Base-by-base conservation (phyloP, 306 rosid genomes). In the Fragaria vesca region DNA sequence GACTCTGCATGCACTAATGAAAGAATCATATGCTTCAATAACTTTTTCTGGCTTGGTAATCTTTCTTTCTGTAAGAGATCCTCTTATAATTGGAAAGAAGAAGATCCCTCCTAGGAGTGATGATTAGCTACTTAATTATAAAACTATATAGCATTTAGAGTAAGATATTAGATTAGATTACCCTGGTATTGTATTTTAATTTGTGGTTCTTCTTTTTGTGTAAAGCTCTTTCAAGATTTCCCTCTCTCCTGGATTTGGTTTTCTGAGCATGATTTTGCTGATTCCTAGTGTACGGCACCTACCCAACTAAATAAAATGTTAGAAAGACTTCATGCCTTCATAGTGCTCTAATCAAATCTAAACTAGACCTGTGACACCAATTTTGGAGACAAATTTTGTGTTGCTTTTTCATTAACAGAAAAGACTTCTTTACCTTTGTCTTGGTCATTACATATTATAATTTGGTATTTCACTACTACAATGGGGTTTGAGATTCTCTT, bases 281-380 rank as follows among this genome's bases (percentile, higher is more conserved):
- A 85, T 86, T 88, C 89, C 52, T n/a, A 81, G 12, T 48, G 93
- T 89, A 89, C 93, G 93, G 89, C 70, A 26, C 78, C 62, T 58
- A 46, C 54, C 16, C 70, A 77, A 72, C 68, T 75, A n/a, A 76
- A 62, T 78, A 74, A 20, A 67, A 69, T 75, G 62, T 72, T 45
- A 74, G 51, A 74, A 50, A 65, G 46, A 55, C 63, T 57, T 55
- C 24, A 48, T 48, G 61, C 8, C 69, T 42, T 21, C 18, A 76
- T 21, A 71, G 66, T 70, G 75, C 80, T 73, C 80, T 54, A 54
- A 62, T n/a, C 50, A 75, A 65, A 60, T 30, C 62, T 58, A 28
- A 75, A 62, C 54, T 65, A 38, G 70, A 70, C 76, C 36, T 77
- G 75, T 84, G 85, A 74, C 28, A 73, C 75, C 48, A 46, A 77